Conservation (phyloP, 208 protist species). For the Naegleria gruberi region DNA sequence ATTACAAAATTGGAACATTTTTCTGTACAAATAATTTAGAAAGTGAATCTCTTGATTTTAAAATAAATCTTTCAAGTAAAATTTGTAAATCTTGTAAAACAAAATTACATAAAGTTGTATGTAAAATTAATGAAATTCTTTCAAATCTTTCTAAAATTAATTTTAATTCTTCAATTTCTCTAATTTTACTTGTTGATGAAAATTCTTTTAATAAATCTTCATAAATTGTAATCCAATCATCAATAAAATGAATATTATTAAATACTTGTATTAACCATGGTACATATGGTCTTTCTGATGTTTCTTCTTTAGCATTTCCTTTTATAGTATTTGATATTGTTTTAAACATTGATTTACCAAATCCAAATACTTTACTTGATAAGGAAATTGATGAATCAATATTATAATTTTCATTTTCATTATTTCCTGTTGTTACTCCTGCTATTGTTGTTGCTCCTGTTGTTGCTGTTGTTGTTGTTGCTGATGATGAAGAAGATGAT, state of each 20-base stretch:
- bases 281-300: neutral
- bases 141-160: neutral
- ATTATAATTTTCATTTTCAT: no score
- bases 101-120: neutral
- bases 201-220: neutral
- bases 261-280: neutral
- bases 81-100: neutral
- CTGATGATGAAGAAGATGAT: neutral
- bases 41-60: neutral
- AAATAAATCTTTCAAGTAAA: neutral
- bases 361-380: conserved; percentile 1
- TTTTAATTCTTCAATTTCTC: no score
- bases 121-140: neutral
- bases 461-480: neutral
- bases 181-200: neutral
- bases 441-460: no score
- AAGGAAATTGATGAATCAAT: neutral
- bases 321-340: neutral
- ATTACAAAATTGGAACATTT: no score
- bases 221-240: neutral
- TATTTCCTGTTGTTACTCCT: no score
- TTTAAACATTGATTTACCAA: conserved; percentile 1
- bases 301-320: neutral
- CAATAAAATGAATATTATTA: neutral
- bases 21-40: neutral